Evolutionary conservation across 192 early-diverging fungal genomes (phyloP), one percentile per base, ranked within the genome.

Genomic region (Backusella westeae): DNA sequence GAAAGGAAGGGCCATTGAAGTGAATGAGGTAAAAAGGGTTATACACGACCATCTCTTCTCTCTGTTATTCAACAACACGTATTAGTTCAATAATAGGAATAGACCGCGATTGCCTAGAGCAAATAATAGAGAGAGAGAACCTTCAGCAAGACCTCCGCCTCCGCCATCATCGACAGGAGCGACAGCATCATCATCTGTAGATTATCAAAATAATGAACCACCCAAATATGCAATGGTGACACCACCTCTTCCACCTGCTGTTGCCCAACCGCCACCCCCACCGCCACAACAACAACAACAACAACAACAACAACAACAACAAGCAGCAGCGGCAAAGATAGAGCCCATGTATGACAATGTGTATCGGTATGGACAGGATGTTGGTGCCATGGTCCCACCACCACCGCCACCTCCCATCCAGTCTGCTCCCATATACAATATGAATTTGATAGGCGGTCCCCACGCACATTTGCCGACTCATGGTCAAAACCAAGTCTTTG

Each of bases 1-100:
- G 93, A 86, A 91, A 77, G 92, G 92, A 67, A 73, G 92, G 73
- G 81, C 84, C 67, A 83, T 96, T 75, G 92, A 94, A 93, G 95
- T 67, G 93, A 95, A 90, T 94, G 88, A 83, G 83, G 87, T 49
- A 63, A 44, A 44, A 44, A 17, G 42, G 12, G 1, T 17, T 26
- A 23, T 38, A 39, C 38, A 39, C 38, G 10, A 8, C 38, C 32
- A 32, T 32, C 32, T 32, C 32, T 39, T 39, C 9, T 39, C 38
- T 10, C 10, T 39, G 9, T 39, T 39, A 39, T 10, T 39, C 38
- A 39, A 39, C 9, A 12, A 0, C 2, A 39, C 2, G 38, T 10
- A 39, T 10, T 63, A 63, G 56, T 63, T 63, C 29, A 63, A 29
- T 63, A 63, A 29, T 63, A 63, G 56, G 56, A 63, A 63, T 63